A percentile compares a stretch with the other conserved stretches of the same genome.
Conservation (phyloP, 2,329 filamentous ascomycete species). For the Emydomyces testavorans region DNA sequence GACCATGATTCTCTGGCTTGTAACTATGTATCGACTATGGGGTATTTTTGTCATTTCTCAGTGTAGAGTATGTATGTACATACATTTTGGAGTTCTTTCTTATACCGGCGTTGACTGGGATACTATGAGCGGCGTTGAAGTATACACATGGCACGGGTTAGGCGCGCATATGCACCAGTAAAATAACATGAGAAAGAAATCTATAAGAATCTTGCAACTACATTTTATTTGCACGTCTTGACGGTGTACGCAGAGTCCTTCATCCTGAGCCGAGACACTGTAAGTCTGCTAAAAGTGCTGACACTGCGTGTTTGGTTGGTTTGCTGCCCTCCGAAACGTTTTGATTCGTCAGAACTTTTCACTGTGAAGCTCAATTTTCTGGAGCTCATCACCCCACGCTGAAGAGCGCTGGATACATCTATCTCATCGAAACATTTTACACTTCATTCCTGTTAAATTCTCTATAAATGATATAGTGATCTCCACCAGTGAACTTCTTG, state of each 20-base stretch:
- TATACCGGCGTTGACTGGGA: not conserved
- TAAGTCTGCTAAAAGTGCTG: not conserved
- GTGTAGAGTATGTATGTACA: not conserved
- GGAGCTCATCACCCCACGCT: slow-evolving; percentile 12
- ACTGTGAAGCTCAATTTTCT: slow-evolving; percentile 12
- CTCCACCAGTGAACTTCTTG: too few species aligned
- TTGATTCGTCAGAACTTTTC: slow-evolving; percentile 5
- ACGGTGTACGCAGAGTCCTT: too few species aligned
- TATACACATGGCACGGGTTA: too few species aligned
- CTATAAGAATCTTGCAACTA: too few species aligned
- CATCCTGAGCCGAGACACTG: too few species aligned
- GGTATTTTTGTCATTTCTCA: not conserved
- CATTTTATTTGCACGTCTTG: too few species aligned
- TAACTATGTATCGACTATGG: slow-evolving; percentile 5
- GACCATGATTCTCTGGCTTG: slow-evolving; percentile 9
- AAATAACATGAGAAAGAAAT: not conserved
- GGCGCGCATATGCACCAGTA: too few species aligned
- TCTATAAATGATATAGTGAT: too few species aligned
- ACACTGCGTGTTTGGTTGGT: slow-evolving; percentile 2
- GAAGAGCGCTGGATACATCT: too few species aligned
- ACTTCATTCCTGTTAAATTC: not conserved
- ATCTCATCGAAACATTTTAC: too few species aligned
- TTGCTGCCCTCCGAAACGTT: not conserved
- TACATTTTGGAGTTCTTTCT: not conserved
- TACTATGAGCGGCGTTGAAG: not conserved